These are phyloP conservation scores for Crithidia bombi DNA, from an alignment of 208 protist species.

Conservation along the genomic window DNA sequence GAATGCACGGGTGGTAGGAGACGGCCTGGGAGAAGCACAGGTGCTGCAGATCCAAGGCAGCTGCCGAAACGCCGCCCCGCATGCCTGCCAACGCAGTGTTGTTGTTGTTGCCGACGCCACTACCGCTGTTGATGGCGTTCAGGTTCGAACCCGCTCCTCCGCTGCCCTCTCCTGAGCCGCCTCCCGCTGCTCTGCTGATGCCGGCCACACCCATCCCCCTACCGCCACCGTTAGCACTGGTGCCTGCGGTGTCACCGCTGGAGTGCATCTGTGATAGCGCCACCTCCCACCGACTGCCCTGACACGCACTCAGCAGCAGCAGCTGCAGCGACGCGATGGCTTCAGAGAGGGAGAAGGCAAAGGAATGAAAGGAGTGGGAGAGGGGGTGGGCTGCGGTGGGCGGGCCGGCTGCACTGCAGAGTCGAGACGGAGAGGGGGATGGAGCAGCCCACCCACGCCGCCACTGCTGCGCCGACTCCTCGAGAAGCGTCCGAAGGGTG, in stretches of 20 bases:
- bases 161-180: not conserved
- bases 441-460: slow-evolving; percentile 15
- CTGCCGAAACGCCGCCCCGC: slow-evolving; percentile 13
- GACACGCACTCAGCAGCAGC: slow-evolving; percentile 69
- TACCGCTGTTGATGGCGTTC: not conserved
- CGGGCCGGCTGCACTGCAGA: not conserved
- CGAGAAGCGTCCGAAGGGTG: slow-evolving; percentile 43
- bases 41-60: slow-evolving; percentile 27
- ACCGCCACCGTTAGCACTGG: not conserved
- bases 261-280: slow-evolving; percentile 27
- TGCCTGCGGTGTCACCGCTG: not conserved
- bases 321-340: slow-evolving; percentile 74
- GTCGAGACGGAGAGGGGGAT: not conserved
- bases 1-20: slow-evolving; percentile 35
- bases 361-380: slow-evolving; percentile 13
- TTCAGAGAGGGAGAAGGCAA: slow-evolving; percentile 44
- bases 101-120: not conserved
- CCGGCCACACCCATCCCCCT: not conserved
- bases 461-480: slow-evolving; percentile 47
- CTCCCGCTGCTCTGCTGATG: not conserved
- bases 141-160: not conserved
- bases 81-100: not conserved
- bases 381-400: not conserved
- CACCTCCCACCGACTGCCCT: slow-evolving; percentile 39
- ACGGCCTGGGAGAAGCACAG: slow-evolving; percentile 42